Conservation (phyloP, 768 basidiomycete species). For the Podaxis sp. region DNA sequence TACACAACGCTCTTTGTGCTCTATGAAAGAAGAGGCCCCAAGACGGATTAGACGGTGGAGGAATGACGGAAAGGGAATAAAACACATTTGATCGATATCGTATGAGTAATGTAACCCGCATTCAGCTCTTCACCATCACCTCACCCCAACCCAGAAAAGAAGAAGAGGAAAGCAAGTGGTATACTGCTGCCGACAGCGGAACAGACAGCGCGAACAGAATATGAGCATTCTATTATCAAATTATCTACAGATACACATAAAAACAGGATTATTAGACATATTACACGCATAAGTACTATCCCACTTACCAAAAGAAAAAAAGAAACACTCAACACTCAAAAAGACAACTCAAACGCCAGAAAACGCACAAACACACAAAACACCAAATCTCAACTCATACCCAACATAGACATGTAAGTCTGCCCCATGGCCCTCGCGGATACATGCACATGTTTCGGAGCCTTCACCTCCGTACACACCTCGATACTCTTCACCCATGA, state of each 20-base stretch:
- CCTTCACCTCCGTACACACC: conserved; percentile 67
- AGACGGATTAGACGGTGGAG: too few relatives aligned
- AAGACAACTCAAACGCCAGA: neutral
- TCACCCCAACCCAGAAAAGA: neutral
- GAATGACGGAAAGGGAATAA: too few relatives aligned
- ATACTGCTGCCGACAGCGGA: neutral
- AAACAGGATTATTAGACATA: neutral
- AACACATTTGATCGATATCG: neutral
- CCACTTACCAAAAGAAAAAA: neutral
- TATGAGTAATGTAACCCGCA: neutral
- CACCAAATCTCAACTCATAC: conserved; percentile 9
- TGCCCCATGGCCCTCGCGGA: conserved; percentile 59
- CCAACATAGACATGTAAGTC: conserved; percentile 34
- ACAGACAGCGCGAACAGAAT: neutral
- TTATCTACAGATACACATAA: neutral
- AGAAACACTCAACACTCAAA: neutral
- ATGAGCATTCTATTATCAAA: neutral
- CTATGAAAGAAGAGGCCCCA: too few relatives aligned
- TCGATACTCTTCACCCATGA: conserved; percentile 81
- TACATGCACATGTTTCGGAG: conserved; percentile 72
- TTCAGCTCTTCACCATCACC: neutral
- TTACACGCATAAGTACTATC: neutral
- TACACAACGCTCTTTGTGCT: too few relatives aligned
- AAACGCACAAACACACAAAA: neutral
- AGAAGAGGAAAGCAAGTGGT: neutral